These are phyloP conservation scores for Penicillium polonicum DNA, from an alignment of 2,329 filamentous ascomycete species.

Conservation along the genomic window DNA sequence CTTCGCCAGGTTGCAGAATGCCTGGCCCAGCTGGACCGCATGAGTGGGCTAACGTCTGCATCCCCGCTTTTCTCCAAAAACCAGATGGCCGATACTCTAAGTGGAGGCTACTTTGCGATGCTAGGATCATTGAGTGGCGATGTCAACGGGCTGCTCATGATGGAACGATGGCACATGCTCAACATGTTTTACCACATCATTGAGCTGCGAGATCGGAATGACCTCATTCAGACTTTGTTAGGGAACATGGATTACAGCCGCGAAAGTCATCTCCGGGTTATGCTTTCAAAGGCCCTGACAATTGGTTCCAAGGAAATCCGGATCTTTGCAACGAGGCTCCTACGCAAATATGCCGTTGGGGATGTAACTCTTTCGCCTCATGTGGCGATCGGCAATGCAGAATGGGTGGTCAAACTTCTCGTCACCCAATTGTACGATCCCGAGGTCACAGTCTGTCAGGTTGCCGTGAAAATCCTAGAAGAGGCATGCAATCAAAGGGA, in stretches of 20 bases:
- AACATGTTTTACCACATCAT: slow-evolving; percentile 99
- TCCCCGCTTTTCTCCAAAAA: slow-evolving; percentile 86
- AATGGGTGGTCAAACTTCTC: slow-evolving; percentile 95
- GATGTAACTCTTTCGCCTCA: slow-evolving; percentile 44
- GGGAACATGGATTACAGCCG: slow-evolving; percentile 90
- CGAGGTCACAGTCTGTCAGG: slow-evolving; percentile 93
- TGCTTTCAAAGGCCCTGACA: slow-evolving; percentile 90
- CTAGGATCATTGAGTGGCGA: slow-evolving; percentile 84
- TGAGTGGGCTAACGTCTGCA: slow-evolving; percentile 65
- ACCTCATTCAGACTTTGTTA: slow-evolving; percentile 83
- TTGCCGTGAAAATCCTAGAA: slow-evolving; percentile 94
- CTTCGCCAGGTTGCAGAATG: slow-evolving; percentile 93
- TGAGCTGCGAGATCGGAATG: slow-evolving; percentile 84
- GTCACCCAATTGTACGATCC: slow-evolving; percentile 98
- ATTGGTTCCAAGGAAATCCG: slow-evolving; percentile 87
- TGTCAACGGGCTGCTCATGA: slow-evolving; percentile 76
- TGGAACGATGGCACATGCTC: slow-evolving; percentile 96
- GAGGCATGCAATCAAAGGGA: slow-evolving; percentile 92
- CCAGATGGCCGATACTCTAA: slow-evolving; percentile 80
- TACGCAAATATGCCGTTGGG: slow-evolving; percentile 79
- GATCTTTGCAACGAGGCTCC: slow-evolving; percentile 80
- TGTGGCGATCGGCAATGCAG: slow-evolving; percentile 63
- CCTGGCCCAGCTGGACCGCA: slow-evolving; percentile 88
- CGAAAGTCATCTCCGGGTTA: slow-evolving; percentile 83
- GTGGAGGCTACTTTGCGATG: slow-evolving; percentile 91